phyloP scores from a whole-genome alignment of 441 rosid species.

The Croton setiger region DNA sequence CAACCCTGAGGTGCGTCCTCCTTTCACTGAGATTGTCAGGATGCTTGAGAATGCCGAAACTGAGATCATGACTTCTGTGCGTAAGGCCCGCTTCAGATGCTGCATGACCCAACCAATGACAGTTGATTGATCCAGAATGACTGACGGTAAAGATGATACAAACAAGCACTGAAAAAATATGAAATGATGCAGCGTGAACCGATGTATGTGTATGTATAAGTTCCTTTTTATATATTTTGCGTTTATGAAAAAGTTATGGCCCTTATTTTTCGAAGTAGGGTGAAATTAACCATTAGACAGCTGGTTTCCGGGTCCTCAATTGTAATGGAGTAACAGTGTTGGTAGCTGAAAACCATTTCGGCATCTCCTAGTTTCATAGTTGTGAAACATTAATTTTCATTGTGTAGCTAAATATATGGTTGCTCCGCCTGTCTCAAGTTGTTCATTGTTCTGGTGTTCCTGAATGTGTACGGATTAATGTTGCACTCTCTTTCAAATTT shows the following conservation, averaged over 20 bases:
- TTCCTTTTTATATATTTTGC: not conserved
- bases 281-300: slow-evolving; percentile 41
- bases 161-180: slow-evolving; percentile 26
- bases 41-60: slow-evolving; percentile 85
- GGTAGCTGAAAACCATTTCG: not conserved
- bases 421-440: slow-evolving; percentile 30
- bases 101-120: slow-evolving; percentile 92
- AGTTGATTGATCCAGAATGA: slow-evolving; percentile 50
- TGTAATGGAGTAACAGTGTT: slow-evolving; percentile 30
- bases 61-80: slow-evolving; percentile 81
- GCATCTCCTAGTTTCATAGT: slow-evolving; percentile 21
- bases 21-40: slow-evolving; percentile 73
- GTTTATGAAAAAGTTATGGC: not conserved
- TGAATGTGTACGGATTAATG: slow-evolving; percentile 18
- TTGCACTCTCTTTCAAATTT: not conserved
- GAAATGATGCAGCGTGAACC: slow-evolving; percentile 31
- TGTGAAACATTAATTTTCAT: slow-evolving; percentile 23
- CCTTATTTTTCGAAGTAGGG: slow-evolving; percentile 37
- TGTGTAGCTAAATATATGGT: slow-evolving; percentile 29
- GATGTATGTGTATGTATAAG: slow-evolving; percentile 57
- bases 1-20: slow-evolving; percentile 86
- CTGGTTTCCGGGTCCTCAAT: slow-evolving; percentile 33
- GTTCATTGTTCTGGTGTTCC: slow-evolving; percentile 27
- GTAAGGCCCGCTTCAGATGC: slow-evolving; percentile 97
- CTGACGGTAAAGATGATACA: slow-evolving; percentile 32